Base-by-base conservation (phyloP, 305 asterid genomes). In the Fraxinus sp. region DNA sequence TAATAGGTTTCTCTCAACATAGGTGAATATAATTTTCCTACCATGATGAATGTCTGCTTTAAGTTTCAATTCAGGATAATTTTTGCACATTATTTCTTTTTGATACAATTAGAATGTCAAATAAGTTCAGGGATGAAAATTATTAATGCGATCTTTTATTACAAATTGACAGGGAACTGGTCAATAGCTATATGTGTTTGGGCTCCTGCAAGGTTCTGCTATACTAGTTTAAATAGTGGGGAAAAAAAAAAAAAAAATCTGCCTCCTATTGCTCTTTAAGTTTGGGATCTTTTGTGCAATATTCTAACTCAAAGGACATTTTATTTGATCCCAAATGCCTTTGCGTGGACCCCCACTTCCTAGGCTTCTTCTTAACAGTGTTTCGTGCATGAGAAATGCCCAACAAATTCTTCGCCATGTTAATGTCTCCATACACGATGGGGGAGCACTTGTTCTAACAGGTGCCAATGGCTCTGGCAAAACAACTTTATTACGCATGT, bases 391-490 rank as follows among this genome's bases (percentile, higher is more conserved):
- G 97, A 90, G 98, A 91, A 95, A 93, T 13, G 98, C 93, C 7
- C 98, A 94, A 77, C 97, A 93, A 86, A 93, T 95, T 84, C 91
- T 91, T 46, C 98, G 97, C 13, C 90, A 94, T 43, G 91, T 93
- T 75, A 95, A 94, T 37, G 97, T 83, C 75, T 86, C 98, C 80
- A 55, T 95, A 84, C 94, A 94, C 26, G 97, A 95, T 10, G 98
- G 98, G 18, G 91, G 93, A 20, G 97, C 97, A 72, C 94, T 95
- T 55, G 85, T 89, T 37, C 91, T 95, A 76, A 82, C 92, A 7
- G 98, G 99, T 78, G 87, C 95, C 37, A 95, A 94, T 8, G 98
- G 99, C 41, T 95, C 98, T 0, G 97, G 98, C 62, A 95, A 95
- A 87, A 87, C 90, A 73, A 95, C 97, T 30, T 86, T 94, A 86